Evolutionary conservation across 495 filamentous ascomycete genomes (phyloP).

Genomic region (Penicillium chermesinum): DNA sequence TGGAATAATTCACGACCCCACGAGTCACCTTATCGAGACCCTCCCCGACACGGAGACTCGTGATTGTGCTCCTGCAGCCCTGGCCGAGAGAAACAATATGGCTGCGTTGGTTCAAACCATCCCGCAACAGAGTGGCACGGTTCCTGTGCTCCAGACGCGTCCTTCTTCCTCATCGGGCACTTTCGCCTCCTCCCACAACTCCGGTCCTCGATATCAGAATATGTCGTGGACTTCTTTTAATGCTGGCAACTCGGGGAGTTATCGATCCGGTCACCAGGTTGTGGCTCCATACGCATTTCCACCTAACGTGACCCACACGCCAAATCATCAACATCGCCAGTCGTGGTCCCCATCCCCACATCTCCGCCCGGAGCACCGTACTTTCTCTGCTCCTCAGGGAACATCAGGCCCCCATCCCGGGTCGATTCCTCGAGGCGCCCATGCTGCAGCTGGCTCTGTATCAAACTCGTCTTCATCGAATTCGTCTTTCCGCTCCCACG

Average conservation of each 20-base stretch:
- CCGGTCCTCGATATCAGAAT: conserved; percentile 45
- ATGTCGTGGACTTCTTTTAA: conserved; percentile 64
- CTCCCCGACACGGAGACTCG: conserved; percentile 17
- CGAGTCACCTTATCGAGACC: conserved; percentile 25
- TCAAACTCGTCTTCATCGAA: conserved; percentile 50
- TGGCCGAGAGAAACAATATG: conserved; percentile 53
- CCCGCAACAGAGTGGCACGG: conserved; percentile 72
- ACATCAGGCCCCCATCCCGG: conserved; percentile 37
- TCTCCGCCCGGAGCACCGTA: conserved; percentile 61
- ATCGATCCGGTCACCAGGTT: conserved; percentile 62
- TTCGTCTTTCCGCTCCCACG: conserved; percentile 36
- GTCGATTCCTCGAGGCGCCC: conserved; percentile 42
- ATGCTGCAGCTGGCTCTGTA: conserved; percentile 58
- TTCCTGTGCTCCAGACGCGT: conserved; percentile 77
- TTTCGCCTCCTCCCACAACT: conserved; percentile 38
- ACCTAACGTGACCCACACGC: conserved; percentile 55
- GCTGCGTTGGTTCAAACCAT: conserved; percentile 90
- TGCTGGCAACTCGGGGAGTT: conserved; percentile 52
- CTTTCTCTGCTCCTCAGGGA: conserved; percentile 56
- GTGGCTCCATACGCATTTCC: conserved; percentile 86
- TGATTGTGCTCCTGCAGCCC: conserved; percentile 10
- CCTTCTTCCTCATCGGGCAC: conserved; percentile 64
- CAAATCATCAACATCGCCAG: conserved; percentile 53
- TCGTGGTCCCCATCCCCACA: conserved; percentile 52
- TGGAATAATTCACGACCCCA: background rate